Evolutionary conservation across 2,329 filamentous ascomycete genomes (phyloP).

Genomic region (Arachnomyces sp.): DNA sequence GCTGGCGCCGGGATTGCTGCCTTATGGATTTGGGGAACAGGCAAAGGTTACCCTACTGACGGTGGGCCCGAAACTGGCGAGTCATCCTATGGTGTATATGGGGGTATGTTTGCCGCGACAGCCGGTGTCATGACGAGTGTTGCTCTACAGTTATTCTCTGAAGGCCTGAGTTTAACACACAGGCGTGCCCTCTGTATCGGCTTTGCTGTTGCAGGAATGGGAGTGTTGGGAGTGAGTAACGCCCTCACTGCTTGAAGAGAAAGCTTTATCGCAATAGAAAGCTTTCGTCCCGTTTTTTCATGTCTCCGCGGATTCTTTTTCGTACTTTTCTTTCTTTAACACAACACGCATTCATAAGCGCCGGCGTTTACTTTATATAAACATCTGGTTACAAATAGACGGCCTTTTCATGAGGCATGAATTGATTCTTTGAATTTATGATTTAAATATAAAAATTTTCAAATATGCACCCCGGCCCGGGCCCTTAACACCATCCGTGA

Average conservation of each 20-base stretch:
- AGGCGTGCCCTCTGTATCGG: conserved; percentile 29
- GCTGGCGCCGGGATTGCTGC: conserved; percentile 77
- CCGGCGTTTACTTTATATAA: too few relatives aligned
- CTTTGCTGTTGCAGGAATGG: conserved; percentile 57
- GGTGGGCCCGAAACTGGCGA: conserved; percentile 18
- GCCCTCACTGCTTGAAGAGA: conserved; percentile 60
- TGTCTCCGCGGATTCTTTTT: background rate
- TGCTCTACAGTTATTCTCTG: conserved; percentile 78
- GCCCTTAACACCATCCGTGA: too few relatives aligned
- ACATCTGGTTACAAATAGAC: too few relatives aligned
- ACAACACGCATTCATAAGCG: background rate
- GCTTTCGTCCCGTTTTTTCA: conserved; percentile 1
- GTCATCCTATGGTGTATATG: conserved; percentile 48
- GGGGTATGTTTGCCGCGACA: conserved; percentile 73
- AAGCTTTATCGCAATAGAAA: background rate
- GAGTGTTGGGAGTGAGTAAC: conserved; percentile 73
- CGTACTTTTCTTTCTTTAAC: background rate
- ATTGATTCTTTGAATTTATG: too few relatives aligned
- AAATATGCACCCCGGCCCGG: too few relatives aligned
- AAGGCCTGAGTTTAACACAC: conserved; percentile 69
- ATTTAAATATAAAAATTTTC: too few relatives aligned
- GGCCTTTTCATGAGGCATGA: too few relatives aligned
- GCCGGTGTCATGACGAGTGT: conserved; percentile 95
- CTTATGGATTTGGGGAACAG: conserved; percentile 72
- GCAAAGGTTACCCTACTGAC: conserved; percentile 35